Evolutionary conservation across 78 protist genomes (phyloP).

Genomic region (Dictyostelium citrinum): DNA sequence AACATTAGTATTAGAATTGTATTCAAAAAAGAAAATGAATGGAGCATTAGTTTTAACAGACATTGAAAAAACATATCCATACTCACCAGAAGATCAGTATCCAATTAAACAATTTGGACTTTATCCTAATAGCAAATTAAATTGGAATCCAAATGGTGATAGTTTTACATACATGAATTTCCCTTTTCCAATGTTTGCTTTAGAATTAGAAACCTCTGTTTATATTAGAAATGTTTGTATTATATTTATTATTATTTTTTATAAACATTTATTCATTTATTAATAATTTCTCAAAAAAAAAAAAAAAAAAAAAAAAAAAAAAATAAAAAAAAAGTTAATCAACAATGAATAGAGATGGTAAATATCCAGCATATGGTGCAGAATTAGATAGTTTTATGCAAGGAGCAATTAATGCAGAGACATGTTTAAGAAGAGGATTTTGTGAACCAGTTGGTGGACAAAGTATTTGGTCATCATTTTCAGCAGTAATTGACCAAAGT

Average conservation of each 20-base stretch:
- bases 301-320: not conserved
- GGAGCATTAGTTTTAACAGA: slow-evolving; percentile 47
- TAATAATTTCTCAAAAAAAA: not conserved
- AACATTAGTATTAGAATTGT: not conserved
- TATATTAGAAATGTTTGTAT: not conserved
- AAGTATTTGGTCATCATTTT: slow-evolving; percentile 55
- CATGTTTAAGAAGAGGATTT: slow-evolving; percentile 55
- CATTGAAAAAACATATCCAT: not conserved
- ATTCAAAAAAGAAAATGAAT: not conserved
- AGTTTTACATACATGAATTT: not conserved
- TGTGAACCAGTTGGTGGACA: slow-evolving; percentile 76
- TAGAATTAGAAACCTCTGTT: not conserved
- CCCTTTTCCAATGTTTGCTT: slow-evolving; percentile 14
- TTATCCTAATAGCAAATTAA: slow-evolving; percentile 15
- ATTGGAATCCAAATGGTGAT: slow-evolving; percentile 44
- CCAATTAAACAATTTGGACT: slow-evolving; percentile 45
- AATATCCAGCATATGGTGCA: slow-evolving; percentile 51
- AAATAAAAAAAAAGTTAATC: not conserved
- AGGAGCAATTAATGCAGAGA: slow-evolving; percentile 14
- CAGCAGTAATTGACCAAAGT: not conserved
- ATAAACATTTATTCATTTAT: not conserved
- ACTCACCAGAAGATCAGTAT: slow-evolving; percentile 33
- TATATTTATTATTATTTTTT: not conserved
- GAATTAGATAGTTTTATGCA: slow-evolving; percentile 50
- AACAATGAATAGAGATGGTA: not conserved